These are phyloP conservation scores for Paramecium pentaurelia DNA, from an alignment of 73 alveolate species.

Conservation along the genomic window DNA sequence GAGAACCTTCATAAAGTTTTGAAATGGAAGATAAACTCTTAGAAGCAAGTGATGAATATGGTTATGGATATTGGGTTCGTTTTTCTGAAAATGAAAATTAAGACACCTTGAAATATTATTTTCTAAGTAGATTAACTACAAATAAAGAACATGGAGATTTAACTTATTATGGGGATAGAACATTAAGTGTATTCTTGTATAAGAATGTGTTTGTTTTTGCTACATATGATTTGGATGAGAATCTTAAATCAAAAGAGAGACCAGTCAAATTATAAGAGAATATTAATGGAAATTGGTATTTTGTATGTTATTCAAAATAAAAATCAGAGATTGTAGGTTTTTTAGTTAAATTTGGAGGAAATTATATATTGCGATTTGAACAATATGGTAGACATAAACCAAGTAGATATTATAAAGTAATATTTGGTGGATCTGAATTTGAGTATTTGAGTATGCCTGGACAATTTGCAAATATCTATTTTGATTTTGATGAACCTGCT, in stretches of 20 bases:
- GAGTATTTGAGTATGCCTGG: neutral
- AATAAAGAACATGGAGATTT: neutral
- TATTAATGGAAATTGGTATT: conserved; percentile 1
- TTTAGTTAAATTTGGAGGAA: neutral
- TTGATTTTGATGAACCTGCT: conserved; percentile 32
- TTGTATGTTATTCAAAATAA: neutral
- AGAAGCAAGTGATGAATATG: conserved; percentile 29
- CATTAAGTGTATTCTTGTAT: neutral
- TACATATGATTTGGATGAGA: neutral
- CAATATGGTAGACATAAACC: neutral
- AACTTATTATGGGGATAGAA: conserved; percentile 32
- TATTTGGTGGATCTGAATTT: conserved; percentile 31
- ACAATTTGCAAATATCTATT: conserved; percentile 19
- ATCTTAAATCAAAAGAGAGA: neutral
- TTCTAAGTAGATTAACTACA: neutral
- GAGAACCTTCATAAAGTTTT: neutral
- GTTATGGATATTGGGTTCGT: conserved; percentile 34
- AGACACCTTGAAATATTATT: neutral
- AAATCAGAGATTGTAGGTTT: neutral
- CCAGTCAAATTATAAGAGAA: neutral
- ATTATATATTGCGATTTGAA: neutral
- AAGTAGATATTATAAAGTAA: neutral
- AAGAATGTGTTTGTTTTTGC: neutral
- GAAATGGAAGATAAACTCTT: neutral
- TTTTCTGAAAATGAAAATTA: neutral